Evolutionary conservation across 768 basidiomycete species (phyloP).

Genomic region (Leccinum boreale): DNA sequence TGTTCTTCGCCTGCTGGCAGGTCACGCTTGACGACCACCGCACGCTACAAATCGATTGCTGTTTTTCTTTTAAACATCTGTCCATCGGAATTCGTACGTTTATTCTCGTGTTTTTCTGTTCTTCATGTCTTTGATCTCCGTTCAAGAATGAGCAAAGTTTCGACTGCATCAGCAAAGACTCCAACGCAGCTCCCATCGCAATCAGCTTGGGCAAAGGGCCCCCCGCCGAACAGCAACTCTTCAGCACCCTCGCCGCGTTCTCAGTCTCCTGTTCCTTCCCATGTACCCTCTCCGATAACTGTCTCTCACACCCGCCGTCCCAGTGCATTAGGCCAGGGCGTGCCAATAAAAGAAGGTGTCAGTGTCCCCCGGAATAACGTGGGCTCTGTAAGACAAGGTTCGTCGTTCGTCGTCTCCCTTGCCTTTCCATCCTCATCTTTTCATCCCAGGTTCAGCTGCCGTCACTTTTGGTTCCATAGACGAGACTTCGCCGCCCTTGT

Average conservation of each 20-base stretch:
- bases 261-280: conserved; percentile 69
- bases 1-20: conserved; percentile 86
- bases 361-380: conserved; percentile 62
- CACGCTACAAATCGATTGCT: conserved; percentile 57
- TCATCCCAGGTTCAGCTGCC: conserved; percentile 49
- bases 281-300: conserved; percentile 41
- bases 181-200: conserved; percentile 69
- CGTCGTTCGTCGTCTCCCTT: conserved; percentile 17
- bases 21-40: conserved; percentile 83
- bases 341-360: conserved; percentile 78
- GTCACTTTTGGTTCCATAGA: conserved; percentile 92
- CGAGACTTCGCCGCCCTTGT: conserved; percentile 70
- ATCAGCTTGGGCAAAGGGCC: conserved; percentile 92
- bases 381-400: conserved; percentile 67
- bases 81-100: conserved; percentile 43
- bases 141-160: conserved; percentile 90
- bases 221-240: conserved; percentile 57
- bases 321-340: conserved; percentile 68
- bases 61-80: conserved; percentile 46
- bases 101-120: conserved; percentile 9
- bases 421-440: conserved; percentile 7
- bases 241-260: conserved; percentile 64
- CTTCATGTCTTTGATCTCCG: background rate
- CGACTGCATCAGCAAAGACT: conserved; percentile 71
- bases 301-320: conserved; percentile 74